These are phyloP conservation scores for Xylaria scruposa DNA, from an alignment of 495 filamentous ascomycete species.

Conservation along the genomic window DNA sequence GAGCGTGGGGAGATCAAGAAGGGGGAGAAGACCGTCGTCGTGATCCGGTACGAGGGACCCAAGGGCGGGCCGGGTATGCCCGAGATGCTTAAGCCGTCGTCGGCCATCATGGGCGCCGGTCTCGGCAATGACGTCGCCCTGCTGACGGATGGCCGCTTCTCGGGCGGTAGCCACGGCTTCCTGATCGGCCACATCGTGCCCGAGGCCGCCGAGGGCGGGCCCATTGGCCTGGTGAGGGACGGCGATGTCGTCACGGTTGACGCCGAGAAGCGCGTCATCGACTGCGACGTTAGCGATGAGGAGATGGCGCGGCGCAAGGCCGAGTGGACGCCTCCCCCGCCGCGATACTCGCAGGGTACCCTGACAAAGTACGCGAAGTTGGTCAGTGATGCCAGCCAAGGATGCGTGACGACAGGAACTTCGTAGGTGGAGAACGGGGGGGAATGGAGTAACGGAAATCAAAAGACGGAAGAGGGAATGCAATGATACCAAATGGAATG, in stretches of 20 bases:
- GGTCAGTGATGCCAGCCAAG: constrained; percentile 77
- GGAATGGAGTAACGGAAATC: neutral
- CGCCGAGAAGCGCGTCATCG: constrained; percentile 68
- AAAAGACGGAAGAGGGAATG: neutral
- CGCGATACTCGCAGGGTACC: constrained; percentile 75
- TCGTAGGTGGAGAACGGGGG: too few species aligned
- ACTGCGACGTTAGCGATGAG: constrained; percentile 62
- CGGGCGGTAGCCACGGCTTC: constrained; percentile 80
- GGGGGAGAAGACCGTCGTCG: constrained; percentile 96
- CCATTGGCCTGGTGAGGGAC: constrained; percentile 71
- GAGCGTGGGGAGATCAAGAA: constrained; percentile 87
- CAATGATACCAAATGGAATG: constrained; percentile 18
- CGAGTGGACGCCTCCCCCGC: constrained; percentile 68
- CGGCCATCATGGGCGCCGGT: constrained; percentile 85
- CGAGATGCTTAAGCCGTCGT: constrained; percentile 85
- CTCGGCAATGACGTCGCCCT: constrained; percentile 83
- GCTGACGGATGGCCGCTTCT: constrained; percentile 80
- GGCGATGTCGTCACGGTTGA: constrained; percentile 76
- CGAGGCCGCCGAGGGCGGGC: constrained; percentile 72
- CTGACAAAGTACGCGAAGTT: constrained; percentile 76
- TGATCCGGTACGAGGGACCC: constrained; percentile 94
- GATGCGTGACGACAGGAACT: constrained; percentile 73
- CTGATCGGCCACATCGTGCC: constrained; percentile 78
- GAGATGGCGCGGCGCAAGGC: constrained; percentile 71
- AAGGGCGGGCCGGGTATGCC: constrained; percentile 86